Conservation (phyloP, 352 stramenopile species). For the Poterioochromonas sp. region DNA sequence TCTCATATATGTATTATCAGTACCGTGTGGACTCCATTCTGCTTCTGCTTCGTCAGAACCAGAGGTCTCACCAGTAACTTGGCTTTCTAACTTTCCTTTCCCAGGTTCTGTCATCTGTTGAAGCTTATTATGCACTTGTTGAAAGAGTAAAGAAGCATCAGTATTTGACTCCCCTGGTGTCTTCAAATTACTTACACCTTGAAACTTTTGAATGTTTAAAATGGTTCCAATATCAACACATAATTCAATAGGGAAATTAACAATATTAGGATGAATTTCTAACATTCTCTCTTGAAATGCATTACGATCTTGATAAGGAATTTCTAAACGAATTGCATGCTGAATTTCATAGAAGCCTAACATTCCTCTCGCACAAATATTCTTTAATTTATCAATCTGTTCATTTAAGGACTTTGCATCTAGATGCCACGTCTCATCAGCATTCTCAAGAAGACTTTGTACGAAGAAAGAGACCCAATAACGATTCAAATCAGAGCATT, state of each 20-base stretch:
- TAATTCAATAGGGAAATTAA: conserved; percentile 20
- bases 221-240: conserved; percentile 1
- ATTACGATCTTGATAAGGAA: neutral
- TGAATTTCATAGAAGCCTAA: neutral
- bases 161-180: neutral
- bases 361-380: neutral
- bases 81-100: neutral
- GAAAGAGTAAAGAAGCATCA: neutral
- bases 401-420: neutral
- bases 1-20: neutral
- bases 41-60: neutral
- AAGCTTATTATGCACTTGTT: neutral
- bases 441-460: neutral
- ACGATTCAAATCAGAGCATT: neutral
- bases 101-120: too few relatives aligned
- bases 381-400: neutral
- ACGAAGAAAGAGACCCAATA: neutral
- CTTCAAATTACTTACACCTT: neutral
- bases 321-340: neutral
- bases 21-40: neutral
- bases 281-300: neutral
- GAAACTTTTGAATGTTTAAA: neutral
- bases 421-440: neutral
- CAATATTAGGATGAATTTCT: conserved; percentile 18
- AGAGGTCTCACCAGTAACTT: neutral